phyloP scores from a whole-genome alignment of 176 grass and related monocot species.

The Cocos nucifera region DNA sequence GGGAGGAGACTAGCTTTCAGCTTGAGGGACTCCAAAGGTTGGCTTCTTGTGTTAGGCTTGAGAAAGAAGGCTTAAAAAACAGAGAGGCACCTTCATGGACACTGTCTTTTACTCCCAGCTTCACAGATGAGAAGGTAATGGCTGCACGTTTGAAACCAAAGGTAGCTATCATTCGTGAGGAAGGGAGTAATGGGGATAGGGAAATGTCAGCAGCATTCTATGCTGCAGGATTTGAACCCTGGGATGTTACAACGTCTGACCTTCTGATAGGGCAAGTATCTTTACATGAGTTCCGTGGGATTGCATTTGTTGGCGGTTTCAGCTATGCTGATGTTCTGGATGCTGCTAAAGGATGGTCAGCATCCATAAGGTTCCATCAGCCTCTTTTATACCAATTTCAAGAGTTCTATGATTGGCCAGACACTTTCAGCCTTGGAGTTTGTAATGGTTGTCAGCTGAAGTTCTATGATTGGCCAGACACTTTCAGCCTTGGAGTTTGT shows the following conservation, averaged over 20 bases:
- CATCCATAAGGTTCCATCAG: slow-evolving; percentile 80
- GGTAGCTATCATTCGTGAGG: slow-evolving; percentile 89
- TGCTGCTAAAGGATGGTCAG: slow-evolving; percentile 89
- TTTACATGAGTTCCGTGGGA: slow-evolving; percentile 47
- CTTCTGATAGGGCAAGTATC: slow-evolving; percentile 43
- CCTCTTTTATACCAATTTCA: slow-evolving; percentile 71
- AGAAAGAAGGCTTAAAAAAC: slow-evolving; percentile 71
- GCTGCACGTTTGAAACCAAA: slow-evolving; percentile 56
- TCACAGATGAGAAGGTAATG: slow-evolving; percentile 48
- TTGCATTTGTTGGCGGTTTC: slow-evolving; percentile 92
- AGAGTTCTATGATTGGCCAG: slow-evolving; percentile 59
- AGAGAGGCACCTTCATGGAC: slow-evolving; percentile 56
- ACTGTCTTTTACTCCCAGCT: slow-evolving; percentile 57
- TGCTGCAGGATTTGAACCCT: slow-evolving; percentile 78
- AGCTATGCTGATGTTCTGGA: slow-evolving; percentile 87
- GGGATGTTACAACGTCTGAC: slow-evolving; percentile 84
- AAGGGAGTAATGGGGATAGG: slow-evolving; percentile 88
- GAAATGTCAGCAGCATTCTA: slow-evolving; percentile 87
- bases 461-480: slow-evolving; percentile 67
- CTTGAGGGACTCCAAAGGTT: slow-evolving; percentile 74
- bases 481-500: slow-evolving; percentile 92
- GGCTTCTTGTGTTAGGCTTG: slow-evolving; percentile 67
- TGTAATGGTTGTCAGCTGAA: slow-evolving; percentile 91
- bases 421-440: slow-evolving; percentile 92
- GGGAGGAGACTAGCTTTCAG: slow-evolving; percentile 91